phyloP scores from a whole-genome alignment of 2,329 filamentous ascomycete genomes.

The Fusarium proliferatum region DNA sequence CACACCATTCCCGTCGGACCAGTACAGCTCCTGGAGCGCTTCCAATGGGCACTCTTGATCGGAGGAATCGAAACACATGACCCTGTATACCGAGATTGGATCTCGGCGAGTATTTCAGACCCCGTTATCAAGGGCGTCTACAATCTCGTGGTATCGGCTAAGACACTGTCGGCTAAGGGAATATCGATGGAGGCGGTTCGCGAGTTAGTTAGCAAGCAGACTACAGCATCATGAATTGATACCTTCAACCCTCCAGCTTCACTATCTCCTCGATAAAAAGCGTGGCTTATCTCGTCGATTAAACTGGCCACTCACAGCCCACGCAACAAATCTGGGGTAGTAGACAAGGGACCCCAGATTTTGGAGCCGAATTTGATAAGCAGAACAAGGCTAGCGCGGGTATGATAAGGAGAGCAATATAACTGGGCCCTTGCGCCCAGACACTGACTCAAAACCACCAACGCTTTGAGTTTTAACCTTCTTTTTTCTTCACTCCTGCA shows the following conservation, averaged over 20 bases:
- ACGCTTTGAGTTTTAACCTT: not conserved
- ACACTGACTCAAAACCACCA: not conserved
- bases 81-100: conserved; percentile 33
- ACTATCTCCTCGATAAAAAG: not conserved
- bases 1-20: conserved; percentile 1
- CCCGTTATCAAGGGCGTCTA: conserved; percentile 30
- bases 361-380: not conserved
- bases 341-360: conserved; percentile 4
- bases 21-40: conserved; percentile 1
- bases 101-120: conserved; percentile 35
- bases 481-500: not conserved
- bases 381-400: not conserved
- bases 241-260: not conserved
- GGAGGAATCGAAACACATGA: conserved; percentile 35
- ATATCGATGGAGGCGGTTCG: conserved; percentile 5
- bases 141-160: conserved; percentile 13
- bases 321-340: conserved; percentile 6
- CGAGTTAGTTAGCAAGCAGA: not conserved
- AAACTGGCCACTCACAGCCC: not conserved
- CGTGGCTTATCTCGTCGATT: conserved; percentile 14
- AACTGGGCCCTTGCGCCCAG: conserved; percentile 1
- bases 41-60: conserved; percentile 26
- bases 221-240: not conserved
- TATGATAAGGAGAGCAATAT: conserved; percentile 6
- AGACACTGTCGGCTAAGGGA: conserved; percentile 2